Evolutionary conservation across 108 stramenopile species (phyloP).

Genomic region (Aurantiochytrium sp.): DNA sequence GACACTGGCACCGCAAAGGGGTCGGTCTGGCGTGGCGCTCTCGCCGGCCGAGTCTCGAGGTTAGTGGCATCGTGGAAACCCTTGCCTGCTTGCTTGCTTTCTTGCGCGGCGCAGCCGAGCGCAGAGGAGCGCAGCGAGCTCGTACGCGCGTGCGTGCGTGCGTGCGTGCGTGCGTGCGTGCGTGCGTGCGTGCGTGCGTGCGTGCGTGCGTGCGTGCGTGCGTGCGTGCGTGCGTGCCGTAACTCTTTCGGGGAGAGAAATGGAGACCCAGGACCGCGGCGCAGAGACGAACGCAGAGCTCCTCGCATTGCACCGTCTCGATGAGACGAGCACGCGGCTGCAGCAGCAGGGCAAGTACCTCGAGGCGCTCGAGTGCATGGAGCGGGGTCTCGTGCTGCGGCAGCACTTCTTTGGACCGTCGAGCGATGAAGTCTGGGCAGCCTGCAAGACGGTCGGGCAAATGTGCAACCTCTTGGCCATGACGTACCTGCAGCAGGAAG

Average conservation of each 20-base stretch:
- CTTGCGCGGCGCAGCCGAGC: no score
- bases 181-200: no score
- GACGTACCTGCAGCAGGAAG: constrained; percentile 64
- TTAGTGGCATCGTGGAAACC: no score
- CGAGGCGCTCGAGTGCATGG: constrained; percentile 66
- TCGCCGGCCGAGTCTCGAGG: no score
- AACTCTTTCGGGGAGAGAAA: background rate
- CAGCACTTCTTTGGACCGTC: constrained; percentile 65
- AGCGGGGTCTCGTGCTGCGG: constrained; percentile 60
- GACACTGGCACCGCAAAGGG: no score
- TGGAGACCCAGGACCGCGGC: background rate
- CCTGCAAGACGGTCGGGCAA: constrained; percentile 65
- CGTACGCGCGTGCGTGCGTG: no score
- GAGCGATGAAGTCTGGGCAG: constrained; percentile 60
- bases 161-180: no score
- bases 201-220: no score
- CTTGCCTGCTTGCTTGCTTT: no score
- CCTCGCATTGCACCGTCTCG: constrained; percentile 56
- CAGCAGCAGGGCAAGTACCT: constrained; percentile 63
- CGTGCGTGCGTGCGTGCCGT: no score
- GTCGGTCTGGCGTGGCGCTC: no score
- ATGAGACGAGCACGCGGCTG: constrained; percentile 60
- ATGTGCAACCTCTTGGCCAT: constrained; percentile 68
- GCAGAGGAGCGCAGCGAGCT: no score
- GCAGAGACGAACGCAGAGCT: constrained; percentile 55